A percentile compares a stretch with the other conserved stretches of the same genome.
Evolutionary conservation across 2,329 filamentous ascomycete genomes (phyloP).

Genomic region (Fusarium citri): DNA sequence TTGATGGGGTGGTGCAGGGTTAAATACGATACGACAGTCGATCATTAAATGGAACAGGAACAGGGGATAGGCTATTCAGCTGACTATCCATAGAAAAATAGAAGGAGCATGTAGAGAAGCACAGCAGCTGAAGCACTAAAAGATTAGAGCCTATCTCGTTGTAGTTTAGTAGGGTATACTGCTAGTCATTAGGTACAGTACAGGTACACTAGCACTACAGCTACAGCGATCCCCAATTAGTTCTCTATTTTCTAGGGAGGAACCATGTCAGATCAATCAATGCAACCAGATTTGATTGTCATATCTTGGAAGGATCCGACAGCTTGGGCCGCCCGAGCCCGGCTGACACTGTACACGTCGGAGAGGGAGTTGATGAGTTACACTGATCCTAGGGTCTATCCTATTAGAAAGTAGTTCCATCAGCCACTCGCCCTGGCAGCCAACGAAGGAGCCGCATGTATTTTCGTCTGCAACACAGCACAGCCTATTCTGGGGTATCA

Average conservation of each 20-base stretch:
- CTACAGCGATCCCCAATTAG: background rate
- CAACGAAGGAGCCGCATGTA: slow-evolving; percentile 40
- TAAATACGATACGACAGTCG: slow-evolving; percentile 35
- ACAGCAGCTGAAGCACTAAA: slow-evolving; percentile 16
- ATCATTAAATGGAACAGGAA: no score
- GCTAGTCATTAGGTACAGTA: background rate
- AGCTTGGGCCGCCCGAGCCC: slow-evolving; percentile 43
- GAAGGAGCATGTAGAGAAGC: slow-evolving; percentile 4
- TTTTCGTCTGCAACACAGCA: slow-evolving; percentile 43
- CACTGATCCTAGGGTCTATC: slow-evolving; percentile 13
- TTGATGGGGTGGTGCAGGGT: slow-evolving; percentile 25
- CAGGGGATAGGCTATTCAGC: background rate
- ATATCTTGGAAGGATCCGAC: slow-evolving; percentile 43
- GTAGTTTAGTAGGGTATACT: background rate
- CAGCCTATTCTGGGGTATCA: slow-evolving; percentile 34
- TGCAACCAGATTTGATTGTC: slow-evolving; percentile 43
- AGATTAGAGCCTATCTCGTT: slow-evolving; percentile 11
- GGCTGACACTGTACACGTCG: slow-evolving; percentile 41
- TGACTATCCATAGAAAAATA: background rate
- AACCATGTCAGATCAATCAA: slow-evolving; percentile 33
- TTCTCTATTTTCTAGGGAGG: background rate
- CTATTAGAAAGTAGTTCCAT: slow-evolving; percentile 26
- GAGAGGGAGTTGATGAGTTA: slow-evolving; percentile 29
- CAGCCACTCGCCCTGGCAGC: slow-evolving; percentile 44
- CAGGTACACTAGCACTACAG: background rate